Conservation (phyloP, 2,329 filamentous ascomycete species). For the Ophiostoma piceae region DNA sequence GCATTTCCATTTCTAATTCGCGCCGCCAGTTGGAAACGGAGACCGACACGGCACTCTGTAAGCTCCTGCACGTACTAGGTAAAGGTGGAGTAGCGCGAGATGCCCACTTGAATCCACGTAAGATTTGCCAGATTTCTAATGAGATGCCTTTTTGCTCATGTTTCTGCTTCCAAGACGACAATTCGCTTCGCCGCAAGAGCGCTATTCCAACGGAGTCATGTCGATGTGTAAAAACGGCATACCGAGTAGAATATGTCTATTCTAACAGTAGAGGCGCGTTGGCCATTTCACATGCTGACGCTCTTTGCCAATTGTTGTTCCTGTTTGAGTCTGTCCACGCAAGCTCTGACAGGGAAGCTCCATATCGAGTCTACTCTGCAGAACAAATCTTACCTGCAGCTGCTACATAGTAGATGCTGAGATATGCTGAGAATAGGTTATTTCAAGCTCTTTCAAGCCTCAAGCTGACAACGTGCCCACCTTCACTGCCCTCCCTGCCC, state of each 20-base stretch:
- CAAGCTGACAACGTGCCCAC: not conserved
- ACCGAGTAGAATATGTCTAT: too few species aligned
- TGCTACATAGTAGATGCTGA: not conserved
- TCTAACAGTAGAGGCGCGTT: not conserved
- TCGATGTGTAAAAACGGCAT: not conserved
- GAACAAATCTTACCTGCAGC: not conserved
- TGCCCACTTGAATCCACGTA: not conserved
- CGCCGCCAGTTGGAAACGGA: not conserved
- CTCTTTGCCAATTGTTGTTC: not conserved
- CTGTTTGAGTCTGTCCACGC: not conserved
- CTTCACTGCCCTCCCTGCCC: not conserved
- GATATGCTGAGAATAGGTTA: not conserved
- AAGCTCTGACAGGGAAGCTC: not conserved
- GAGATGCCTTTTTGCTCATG: not conserved
- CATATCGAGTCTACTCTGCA: not conserved
- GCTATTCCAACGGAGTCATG: not conserved
- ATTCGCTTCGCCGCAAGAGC: not conserved
- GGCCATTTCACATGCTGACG: not conserved
- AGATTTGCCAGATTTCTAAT: not conserved
- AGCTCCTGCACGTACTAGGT: not conserved
- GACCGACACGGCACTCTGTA: not conserved
- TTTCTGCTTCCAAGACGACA: not conserved
- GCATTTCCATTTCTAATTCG: constrained; percentile 9
- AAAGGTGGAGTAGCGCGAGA: not conserved
- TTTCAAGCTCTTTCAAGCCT: not conserved